Evolutionary conservation across 179 eudicot species (phyloP).

Genomic region (Nepenthes alata): DNA sequence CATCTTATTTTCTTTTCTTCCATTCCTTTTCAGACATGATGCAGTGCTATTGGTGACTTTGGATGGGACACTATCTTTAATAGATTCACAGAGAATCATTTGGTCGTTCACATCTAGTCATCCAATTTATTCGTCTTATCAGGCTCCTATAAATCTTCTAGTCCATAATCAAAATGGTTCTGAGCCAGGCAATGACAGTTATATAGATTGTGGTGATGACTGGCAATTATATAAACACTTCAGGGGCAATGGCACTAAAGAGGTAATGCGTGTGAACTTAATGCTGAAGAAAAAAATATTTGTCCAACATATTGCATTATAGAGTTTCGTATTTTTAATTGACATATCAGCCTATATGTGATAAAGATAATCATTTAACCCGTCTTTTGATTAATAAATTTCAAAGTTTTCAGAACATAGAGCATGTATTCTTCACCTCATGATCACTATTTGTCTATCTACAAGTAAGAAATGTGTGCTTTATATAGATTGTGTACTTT

Average conservation of each 20-base stretch:
- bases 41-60: conserved; percentile 41
- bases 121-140: conserved; percentile 56
- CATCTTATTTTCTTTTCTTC: conserved; percentile 1
- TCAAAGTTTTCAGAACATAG: too few species aligned
- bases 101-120: conserved; percentile 56
- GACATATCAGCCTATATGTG: too few species aligned
- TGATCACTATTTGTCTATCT: too few species aligned
- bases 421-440: too few species aligned
- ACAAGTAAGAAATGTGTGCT: too few species aligned
- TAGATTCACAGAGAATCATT: conserved; percentile 37
- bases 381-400: too few species aligned
- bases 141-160: conserved; percentile 34
- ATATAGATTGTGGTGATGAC: conserved; percentile 59
- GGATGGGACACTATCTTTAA: conserved; percentile 52
- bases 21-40: conserved; percentile 10
- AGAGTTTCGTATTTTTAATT: too few species aligned
- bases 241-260: conserved; percentile 29
- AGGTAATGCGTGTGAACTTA: conserved; percentile 20
- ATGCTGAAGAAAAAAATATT: too few species aligned
- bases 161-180: conserved; percentile 21
- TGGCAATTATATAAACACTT: conserved; percentile 47
- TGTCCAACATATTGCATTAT: too few species aligned
- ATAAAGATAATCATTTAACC: too few species aligned
- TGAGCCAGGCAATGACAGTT: conserved; percentile 25
- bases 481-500: too few species aligned